A percentile compares a stretch with the other conserved stretches of the same genome.
phyloP scores from a whole-genome alignment of 768 basidiomycete species.

The Boletus bicolor region DNA sequence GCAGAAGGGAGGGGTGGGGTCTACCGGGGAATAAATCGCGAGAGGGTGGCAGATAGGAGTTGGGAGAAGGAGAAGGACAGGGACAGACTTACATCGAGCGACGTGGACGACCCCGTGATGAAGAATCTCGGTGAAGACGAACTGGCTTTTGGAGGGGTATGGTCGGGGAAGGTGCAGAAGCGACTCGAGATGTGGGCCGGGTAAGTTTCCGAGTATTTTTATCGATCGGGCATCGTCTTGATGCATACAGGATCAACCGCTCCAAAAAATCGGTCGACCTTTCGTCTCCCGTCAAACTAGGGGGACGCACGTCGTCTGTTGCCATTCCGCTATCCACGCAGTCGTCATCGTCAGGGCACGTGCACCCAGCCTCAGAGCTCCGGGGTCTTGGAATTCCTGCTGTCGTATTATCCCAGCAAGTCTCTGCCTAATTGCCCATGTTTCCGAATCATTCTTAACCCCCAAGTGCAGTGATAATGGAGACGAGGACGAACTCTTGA shows the following conservation, averaged over 20 bases:
- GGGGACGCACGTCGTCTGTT: conserved; percentile 27
- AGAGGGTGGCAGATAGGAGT: conserved; percentile 26
- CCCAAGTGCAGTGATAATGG: conserved; percentile 22
- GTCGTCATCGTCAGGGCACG: conserved; percentile 34
- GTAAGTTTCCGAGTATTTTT: conserved; percentile 30
- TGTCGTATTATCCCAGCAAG: conserved; percentile 41
- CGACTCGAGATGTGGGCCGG: conserved; percentile 50
- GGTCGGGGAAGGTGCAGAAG: conserved; percentile 43
- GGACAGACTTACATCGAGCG: conserved; percentile 27
- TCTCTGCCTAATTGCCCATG: not conserved
- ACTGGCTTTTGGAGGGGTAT: conserved; percentile 33
- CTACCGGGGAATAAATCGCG: conserved; percentile 20
- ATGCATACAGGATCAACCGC: conserved; percentile 32
- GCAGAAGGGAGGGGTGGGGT: conserved; percentile 18
- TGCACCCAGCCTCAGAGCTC: conserved; percentile 25
- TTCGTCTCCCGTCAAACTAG: conserved; percentile 21
- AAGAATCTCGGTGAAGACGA: conserved; percentile 32
- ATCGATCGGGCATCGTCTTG: not conserved
- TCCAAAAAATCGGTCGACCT: conserved; percentile 31
- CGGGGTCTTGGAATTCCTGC: conserved; percentile 35
- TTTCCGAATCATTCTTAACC: not conserved
- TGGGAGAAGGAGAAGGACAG: conserved; percentile 27
- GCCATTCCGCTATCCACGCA: conserved; percentile 33
- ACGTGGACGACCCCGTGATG: conserved; percentile 25
- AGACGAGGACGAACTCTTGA: conserved; percentile 67